Conservation (phyloP, 345 rosid genomes). For the Zanthoxylum bungeanum region DNA sequence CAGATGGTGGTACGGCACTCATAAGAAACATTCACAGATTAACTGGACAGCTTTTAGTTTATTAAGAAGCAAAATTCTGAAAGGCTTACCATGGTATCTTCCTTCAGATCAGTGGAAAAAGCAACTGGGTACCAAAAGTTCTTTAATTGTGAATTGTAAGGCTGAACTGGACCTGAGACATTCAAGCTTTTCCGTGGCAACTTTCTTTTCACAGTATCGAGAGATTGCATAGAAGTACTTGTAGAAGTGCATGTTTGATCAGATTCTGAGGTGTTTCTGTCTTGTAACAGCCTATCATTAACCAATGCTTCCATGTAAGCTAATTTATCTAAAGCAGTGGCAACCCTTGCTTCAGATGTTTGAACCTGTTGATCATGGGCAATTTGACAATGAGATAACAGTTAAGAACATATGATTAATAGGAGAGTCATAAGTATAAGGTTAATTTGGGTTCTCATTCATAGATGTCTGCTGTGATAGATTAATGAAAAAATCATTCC, state of each 20-base stretch:
- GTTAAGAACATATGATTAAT: neutral
- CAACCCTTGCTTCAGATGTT: conserved; percentile 92
- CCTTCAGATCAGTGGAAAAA: conserved; percentile 77
- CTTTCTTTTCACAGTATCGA: conserved; percentile 39
- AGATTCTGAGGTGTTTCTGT: conserved; percentile 40
- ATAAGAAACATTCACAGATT: neutral
- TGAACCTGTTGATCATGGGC: conserved; percentile 63
- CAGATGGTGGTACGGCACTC: conserved; percentile 1
- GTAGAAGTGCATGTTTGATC: conserved; percentile 46
- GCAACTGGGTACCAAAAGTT: conserved; percentile 97
- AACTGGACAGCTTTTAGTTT: neutral
- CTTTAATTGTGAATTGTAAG: conserved; percentile 68
- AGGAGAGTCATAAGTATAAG: neutral
- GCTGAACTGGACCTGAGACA: conserved; percentile 89
- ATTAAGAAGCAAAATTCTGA: conserved; percentile 1
- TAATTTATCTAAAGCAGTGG: conserved; percentile 85
- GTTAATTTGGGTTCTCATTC: neutral
- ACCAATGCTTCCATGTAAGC: conserved; percentile 94
- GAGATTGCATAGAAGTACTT: conserved; percentile 40
- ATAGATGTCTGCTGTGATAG: neutral
- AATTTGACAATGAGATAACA: conserved; percentile 10
- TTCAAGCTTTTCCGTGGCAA: conserved; percentile 62
- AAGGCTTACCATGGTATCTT: conserved; percentile 75
- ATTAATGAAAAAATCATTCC: neutral
- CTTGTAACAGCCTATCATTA: conserved; percentile 72